Evolutionary conservation across 2,329 filamentous ascomycete genomes (phyloP), one percentile per base, ranked within the genome.

Genomic region (Tolypocladium amazonense): DNA sequence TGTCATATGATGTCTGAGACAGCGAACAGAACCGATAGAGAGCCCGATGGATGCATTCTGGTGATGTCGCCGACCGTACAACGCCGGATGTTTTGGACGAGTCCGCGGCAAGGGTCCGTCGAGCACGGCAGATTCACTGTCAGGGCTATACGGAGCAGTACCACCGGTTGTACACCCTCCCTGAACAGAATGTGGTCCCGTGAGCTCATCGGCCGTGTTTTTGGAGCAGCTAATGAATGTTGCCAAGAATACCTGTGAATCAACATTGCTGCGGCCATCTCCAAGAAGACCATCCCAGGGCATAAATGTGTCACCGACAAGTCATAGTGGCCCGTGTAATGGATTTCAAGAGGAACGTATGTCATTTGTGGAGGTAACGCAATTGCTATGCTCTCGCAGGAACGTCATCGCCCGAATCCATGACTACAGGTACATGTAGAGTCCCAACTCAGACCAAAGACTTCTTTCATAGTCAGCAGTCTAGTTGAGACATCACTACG

Each of bases 21-120:
- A 35, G 50, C 20, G 20, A 20, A 3, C 4, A 35, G 30, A 45
- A 33, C 25, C 54, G 25, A 35, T 33, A 30, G 45, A 30, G 7
- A 15, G n/a, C 12, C 20, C 20, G 18, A 30, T 45, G 14, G 38
- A 33, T 9, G 39, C 55, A 43, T 39, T 23, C 38, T 30, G 15
- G 52, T 33, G 35, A 37, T 58, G 35, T 25, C 38, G 15, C 47
- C 50, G 27, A 56, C 43, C 58, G 60, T 62, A 52, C 59, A 57
- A 62, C 61, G 23, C 56, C 41, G 30, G 30, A 47, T 56, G 20
- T 14, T 50, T 56, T 47, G 54, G 56, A 61, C 53, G 35, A 8
- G 25, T 18, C 38, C 27, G 39, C 33, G 55, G 20, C 38, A 30
- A 56, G 55, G 37, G 18, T n/a, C n/a, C 38, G 47, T n/a, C 50